Evolutionary conservation across 1,284 basidiomycete species (phyloP), one percentile per base, ranked within the genome.

Genomic region (Moniliella sp.): DNA sequence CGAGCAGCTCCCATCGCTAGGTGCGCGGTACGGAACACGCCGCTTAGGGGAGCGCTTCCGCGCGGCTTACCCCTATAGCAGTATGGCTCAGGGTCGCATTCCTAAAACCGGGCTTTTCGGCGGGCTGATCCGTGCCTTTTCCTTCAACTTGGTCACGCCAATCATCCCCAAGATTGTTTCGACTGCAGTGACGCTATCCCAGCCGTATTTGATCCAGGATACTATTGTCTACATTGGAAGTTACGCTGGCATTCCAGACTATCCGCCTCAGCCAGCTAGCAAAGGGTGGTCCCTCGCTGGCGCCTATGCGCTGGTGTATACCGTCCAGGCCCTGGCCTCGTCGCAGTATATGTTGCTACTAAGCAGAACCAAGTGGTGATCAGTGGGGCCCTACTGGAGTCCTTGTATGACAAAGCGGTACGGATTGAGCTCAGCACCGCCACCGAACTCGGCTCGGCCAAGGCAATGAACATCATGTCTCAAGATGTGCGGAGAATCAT

Each of bases 401-500:
- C 46, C 25, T 32, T 56, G 31, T 56, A 50, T 21, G 40, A 41
- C 23, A 56, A 56, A 27, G 39, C 46, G 10, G 38, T 56, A 9
- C 40, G 35, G 2, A 34, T 56, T 5, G 48, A 54, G 27, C 21
- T 46, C 15, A 29, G 39, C 12, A 42, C 44, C 1, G 46, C 52
- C 8, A 48, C 42, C 10, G 42, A 35, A 8, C 36, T 39, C 15
- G 51, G 51, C 3, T 42, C 48, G 9, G 48, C 46, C 2, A 39
- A 40, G 25, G 45, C 46, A 2, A 46, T 46, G 25, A 52, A 49
- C 26, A 35, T 53, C 15, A 51, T 53, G 46, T 50, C 47, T 13
- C 48, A 50, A n/a, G 52, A 56, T 29, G 39, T 44, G 28, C 51
- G 54, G 31, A 39, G 51, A 10, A 40, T 56, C 30, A 41, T 53